Evolutionary conservation across 441 rosid species (phyloP), one percentile per base, ranked within the genome.

Genomic region (Croton laevigatus): DNA sequence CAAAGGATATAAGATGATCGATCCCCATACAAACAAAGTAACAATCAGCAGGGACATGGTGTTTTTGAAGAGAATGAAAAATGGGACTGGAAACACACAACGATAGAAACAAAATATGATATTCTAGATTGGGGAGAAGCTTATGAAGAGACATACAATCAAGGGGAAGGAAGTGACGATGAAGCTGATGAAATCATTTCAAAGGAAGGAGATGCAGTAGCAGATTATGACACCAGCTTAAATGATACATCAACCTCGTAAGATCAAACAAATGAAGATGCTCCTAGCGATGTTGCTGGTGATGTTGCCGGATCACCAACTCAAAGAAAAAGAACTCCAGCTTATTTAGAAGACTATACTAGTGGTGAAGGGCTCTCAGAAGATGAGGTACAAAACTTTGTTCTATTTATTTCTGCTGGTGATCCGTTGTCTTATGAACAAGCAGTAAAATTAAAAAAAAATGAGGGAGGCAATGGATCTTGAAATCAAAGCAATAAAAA

Each of bases 51-150:
- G 5, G 3, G 34, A n/a, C n/a, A 66, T 66, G 46, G 49, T 5
- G 2, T 49, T 0, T 45, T 66, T 49, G 59, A 66, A 16, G 46
- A 51, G 34, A 16, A 66, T 0, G 34, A 8, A 0, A 65, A 14
- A 6, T 66, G 0, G 45, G 45, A 48, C 7, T 66, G 10, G 59
- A 32, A 13, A 1, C 6, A 16, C 6, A 17, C 6, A 14, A 0
- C 14, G 0, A 5, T 4, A 14, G 0, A 6, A 3, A 11, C 8
- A 13, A 0, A 3, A 1, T 1, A 9, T 5, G 14, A 2, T 6
- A 3, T 12, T 5, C 4, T 6, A 5, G 8, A 10, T 44, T 45
- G 2, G 3, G 46, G 40, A 11, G 14, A 8, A 19, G 22, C n/a
- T n/a, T n/a, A 45, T 45, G 0, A 27, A 22, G 1, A 62, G 3